A percentile compares a stretch with the other conserved stretches of the same genome.
These are phyloP conservation scores for Metschnikowia koreensis DNA, from an alignment of 805 yeast species.

Conservation along the genomic window DNA sequence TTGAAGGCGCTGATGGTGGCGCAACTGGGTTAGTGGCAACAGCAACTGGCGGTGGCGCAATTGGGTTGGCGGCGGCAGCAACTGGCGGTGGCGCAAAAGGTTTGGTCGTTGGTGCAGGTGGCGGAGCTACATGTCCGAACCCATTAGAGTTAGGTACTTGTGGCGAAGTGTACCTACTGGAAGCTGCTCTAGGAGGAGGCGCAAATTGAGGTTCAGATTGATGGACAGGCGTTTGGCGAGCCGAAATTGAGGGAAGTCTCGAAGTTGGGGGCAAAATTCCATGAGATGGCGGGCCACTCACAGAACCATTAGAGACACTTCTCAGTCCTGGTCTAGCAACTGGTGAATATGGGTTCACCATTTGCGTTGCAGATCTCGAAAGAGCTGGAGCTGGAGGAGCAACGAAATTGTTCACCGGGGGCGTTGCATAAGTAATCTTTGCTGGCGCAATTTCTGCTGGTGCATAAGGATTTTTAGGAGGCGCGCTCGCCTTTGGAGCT, in stretches of 20 bases:
- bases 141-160: slow-evolving; percentile 6
- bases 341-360: slow-evolving; percentile 17
- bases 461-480: slow-evolving; percentile 28
- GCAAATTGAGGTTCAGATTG: slow-evolving; percentile 2
- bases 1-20: slow-evolving; percentile 24
- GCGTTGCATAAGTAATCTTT: slow-evolving; percentile 34
- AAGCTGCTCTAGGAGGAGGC: slow-evolving; percentile 6
- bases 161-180: slow-evolving; percentile 6
- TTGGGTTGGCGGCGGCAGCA: not conserved
- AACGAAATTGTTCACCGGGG: slow-evolving; percentile 21
- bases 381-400: slow-evolving; percentile 14
- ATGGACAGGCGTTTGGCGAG: slow-evolving; percentile 6
- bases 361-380: slow-evolving; percentile 5
- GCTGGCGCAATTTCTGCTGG: slow-evolving; percentile 20
- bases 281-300: slow-evolving; percentile 7
- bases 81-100: not conserved
- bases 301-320: slow-evolving; percentile 5
- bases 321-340: slow-evolving; percentile 5
- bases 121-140: slow-evolving; percentile 17
- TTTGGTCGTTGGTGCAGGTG: slow-evolving; percentile 5
- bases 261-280: slow-evolving; percentile 7
- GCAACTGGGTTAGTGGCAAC: slow-evolving; percentile 8
- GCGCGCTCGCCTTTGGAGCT: slow-evolving; percentile 11
- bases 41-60: slow-evolving; percentile 9
- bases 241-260: slow-evolving; percentile 1